phyloP scores from a whole-genome alignment of 441 rosid species.

The Hypseocharis bilobata region DNA sequence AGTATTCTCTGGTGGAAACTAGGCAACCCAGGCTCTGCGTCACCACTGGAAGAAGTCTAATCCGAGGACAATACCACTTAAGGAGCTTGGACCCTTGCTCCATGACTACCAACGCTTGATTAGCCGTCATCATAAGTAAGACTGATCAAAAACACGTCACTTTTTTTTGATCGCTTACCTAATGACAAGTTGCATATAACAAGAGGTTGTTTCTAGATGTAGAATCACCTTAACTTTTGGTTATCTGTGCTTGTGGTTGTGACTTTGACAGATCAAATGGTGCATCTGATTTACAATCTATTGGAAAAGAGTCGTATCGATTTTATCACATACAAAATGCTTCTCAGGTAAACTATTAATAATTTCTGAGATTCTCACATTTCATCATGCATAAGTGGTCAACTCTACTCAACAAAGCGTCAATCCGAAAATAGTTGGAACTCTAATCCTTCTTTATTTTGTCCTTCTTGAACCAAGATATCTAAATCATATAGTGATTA shows the following conservation, averaged over 20 bases:
- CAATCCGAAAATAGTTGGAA: neutral
- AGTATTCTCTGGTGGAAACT: conserved; percentile 22
- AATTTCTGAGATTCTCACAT: no score
- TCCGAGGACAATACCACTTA: conserved; percentile 45
- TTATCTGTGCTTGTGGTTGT: conserved; percentile 16
- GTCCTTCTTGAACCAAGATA: no score
- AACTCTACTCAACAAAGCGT: no score
- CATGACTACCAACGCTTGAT: conserved; percentile 78
- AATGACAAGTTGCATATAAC: neutral
- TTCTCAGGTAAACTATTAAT: no score
- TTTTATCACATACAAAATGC: conserved; percentile 69
- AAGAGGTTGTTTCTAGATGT: neutral
- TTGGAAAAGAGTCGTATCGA: conserved; percentile 37
- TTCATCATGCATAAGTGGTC: no score
- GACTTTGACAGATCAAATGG: conserved; percentile 37
- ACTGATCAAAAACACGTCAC: conserved; percentile 1
- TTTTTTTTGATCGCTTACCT: neutral
- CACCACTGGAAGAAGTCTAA: conserved; percentile 64
- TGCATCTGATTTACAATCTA: conserved; percentile 32
- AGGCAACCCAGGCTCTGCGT: conserved; percentile 59
- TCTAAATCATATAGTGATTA: no score
- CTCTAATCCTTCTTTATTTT: neutral
- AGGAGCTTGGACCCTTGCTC: conserved; percentile 77
- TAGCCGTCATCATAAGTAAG: conserved; percentile 51
- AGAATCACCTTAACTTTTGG: neutral